A percentile compares a stretch with the other conserved stretches of the same genome.
Conservation (phyloP, 2,329 filamentous ascomycete species). For the Exophiala spinifera region DNA sequence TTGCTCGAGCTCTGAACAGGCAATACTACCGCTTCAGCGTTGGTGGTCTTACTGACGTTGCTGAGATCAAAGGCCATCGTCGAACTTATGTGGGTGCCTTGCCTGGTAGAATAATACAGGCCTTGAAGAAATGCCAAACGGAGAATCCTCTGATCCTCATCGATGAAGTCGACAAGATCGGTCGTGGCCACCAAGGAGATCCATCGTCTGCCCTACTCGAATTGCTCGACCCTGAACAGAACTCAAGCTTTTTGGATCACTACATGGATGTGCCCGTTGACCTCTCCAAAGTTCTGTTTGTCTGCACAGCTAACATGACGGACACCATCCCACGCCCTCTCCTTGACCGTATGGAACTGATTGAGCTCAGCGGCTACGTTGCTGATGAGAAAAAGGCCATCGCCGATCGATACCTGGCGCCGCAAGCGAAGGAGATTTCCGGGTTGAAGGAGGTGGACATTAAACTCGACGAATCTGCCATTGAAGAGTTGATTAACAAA, state of each 20-base stretch:
- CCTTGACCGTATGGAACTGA: conserved; percentile 96
- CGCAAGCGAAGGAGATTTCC: conserved; percentile 89
- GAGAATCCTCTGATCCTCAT: conserved; percentile 96
- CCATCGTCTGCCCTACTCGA: conserved; percentile 92
- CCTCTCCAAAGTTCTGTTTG: conserved; percentile 94
- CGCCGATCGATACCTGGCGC: conserved; percentile 85
- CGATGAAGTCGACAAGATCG: conserved; percentile 98
- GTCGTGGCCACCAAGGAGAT: conserved; percentile 91
- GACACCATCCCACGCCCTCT: conserved; percentile 94
- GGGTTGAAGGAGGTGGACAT: conserved; percentile 89
- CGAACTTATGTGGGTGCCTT: conserved; percentile 94
- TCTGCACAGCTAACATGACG: conserved; percentile 98
- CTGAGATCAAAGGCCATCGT: conserved; percentile 96
- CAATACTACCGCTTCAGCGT: conserved; percentile 99
- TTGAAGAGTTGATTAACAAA: conserved; percentile 95
- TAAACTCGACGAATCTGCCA: conserved; percentile 77
- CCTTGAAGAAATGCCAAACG: conserved; percentile 97
- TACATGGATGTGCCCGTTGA: conserved; percentile 99
- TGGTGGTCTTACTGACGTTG: conserved; percentile 92
- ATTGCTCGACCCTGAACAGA: conserved; percentile 93
- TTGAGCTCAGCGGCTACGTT: conserved; percentile 92
- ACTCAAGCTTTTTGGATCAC: conserved; percentile 94
- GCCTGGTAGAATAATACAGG: conserved; percentile 95
- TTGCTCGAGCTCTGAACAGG: conserved; percentile 87
- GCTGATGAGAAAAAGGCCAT: conserved; percentile 99